These are phyloP conservation scores for Thuidium tamariscinum DNA, from an alignment of 225 moss, liverwort and hornwort species.

Conservation along the genomic window DNA sequence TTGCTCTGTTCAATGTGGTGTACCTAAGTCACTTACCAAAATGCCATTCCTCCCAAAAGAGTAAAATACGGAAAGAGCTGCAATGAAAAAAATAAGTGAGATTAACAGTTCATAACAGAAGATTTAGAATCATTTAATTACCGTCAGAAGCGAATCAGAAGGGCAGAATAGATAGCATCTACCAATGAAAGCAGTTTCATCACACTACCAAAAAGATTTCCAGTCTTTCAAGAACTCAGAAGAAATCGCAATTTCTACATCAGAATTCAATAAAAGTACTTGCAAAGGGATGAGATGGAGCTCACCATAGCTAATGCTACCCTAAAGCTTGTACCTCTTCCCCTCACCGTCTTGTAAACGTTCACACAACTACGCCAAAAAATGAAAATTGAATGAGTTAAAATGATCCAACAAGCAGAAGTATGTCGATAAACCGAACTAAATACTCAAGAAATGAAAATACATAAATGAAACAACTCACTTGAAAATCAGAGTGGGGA, in stretches of 20 bases:
- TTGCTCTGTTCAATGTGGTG: background rate
- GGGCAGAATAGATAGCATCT: background rate
- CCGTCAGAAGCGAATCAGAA: background rate
- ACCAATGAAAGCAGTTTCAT: background rate
- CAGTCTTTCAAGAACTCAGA: background rate
- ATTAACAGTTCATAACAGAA: background rate
- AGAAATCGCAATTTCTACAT: background rate
- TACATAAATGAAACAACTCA: slow-evolving; percentile 9
- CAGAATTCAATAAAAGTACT: background rate
- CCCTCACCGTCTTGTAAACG: slow-evolving; percentile 66
- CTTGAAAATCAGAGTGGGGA: slow-evolving; percentile 81
- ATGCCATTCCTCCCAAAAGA: slow-evolving; percentile 46
- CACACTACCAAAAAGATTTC: background rate
- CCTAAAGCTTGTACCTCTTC: slow-evolving; percentile 55
- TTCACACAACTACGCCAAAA: slow-evolving; percentile 23
- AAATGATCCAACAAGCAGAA: background rate
- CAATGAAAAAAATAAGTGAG: background rate
- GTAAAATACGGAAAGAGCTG: slow-evolving; percentile 76
- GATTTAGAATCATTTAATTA: background rate
- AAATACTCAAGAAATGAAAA: background rate
- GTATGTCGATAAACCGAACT: background rate
- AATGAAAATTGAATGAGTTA: background rate
- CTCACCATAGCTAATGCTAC: slow-evolving; percentile 84
- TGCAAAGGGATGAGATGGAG: background rate
- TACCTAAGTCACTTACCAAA: slow-evolving; percentile 44